Base-by-base conservation (phyloP, 164 flowering plant genomes). In the Euptelea pleiosperma region DNA sequence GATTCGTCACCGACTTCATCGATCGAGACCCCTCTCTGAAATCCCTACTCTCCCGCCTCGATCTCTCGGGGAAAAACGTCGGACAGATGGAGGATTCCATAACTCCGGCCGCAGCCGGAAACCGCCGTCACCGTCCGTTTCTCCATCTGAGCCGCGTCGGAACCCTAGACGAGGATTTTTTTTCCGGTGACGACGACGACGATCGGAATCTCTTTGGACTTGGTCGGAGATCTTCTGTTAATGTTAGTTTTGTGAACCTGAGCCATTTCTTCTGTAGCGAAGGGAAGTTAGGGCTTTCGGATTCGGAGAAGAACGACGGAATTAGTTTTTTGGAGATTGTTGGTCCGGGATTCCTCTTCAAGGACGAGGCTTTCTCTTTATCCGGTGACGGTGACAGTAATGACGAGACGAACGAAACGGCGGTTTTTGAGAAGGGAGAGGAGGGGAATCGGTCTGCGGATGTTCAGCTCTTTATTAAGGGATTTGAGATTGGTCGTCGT, bases 141-240 rank as follows among this genome's bases (percentile, higher is more conserved):
- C 84, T 90, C 47, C 96, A 86, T 48, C 81, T 93, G 58, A 81
- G 84, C 53, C 88, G 92, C 9, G 83, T 86, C 42, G 96, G 96
- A 6, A 85, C 90, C 55, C 76, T 91, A 6, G 96, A 85, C 52
- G 91, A 91, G 10, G 99, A 86, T 42, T 83, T 90, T 82, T 88
- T 88, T 67, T 83, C 96, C 46, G 82, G 75, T 0, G 93, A 85
- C 29, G 82, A 82, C 3, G 80, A 80, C 21, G 70, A 67, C 15
- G 79, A 70, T 16, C 70, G 75, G 18, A 55, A 69, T 55, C 67
- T 73, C 3, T 74, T 73, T 31, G 76, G 81, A 57, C 77, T 33
- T 64, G 73, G 14, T n/a, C 68, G 31, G 25, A 49, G 52, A 4
- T 25, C 39, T 34, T 19, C 46, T 5, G 34, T 58, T 49, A 73